Conservation (phyloP, 768 basidiomycete species). For the Stropharia rugosoannulata region DNA sequence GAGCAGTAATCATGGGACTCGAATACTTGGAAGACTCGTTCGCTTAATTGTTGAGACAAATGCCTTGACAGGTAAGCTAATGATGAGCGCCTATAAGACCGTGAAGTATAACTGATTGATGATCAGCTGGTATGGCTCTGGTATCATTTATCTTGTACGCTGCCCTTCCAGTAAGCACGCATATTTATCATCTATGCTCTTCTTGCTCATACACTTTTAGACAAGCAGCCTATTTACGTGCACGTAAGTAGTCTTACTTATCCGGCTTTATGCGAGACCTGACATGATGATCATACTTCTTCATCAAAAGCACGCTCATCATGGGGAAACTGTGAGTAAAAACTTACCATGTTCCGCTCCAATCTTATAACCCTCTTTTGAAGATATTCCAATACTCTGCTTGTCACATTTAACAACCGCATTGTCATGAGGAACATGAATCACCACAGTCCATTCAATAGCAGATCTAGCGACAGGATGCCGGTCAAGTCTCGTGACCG, state of each 20-base stretch:
- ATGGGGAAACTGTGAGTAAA: conserved; percentile 2
- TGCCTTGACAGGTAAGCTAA: conserved; percentile 1
- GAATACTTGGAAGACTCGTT: conserved; percentile 4
- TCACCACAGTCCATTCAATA: no score
- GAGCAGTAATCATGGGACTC: not conserved
- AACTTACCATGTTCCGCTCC: no score
- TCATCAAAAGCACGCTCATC: not conserved
- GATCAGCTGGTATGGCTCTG: conserved; percentile 1
- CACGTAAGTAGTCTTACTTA: not conserved
- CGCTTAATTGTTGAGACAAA: conserved; percentile 6
- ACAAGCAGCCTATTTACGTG: not conserved
- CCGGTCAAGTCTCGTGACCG: no score
- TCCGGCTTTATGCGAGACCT: no score
- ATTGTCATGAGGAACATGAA: no score
- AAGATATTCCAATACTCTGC: no score
- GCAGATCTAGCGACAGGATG: no score
- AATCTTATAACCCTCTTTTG: no score
- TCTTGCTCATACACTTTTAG: not conserved
- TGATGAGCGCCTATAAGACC: not conserved
- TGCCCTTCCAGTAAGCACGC: not conserved
- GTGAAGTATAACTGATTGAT: not conserved
- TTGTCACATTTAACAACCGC: no score
- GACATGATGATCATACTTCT: not conserved
- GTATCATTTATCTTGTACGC: conserved; percentile 1
- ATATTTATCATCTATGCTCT: not conserved